Evolutionary conservation across 2,329 filamentous ascomycete species (phyloP), one percentile per base, ranked within the genome.

Genomic region (Myriangium duriaei): DNA sequence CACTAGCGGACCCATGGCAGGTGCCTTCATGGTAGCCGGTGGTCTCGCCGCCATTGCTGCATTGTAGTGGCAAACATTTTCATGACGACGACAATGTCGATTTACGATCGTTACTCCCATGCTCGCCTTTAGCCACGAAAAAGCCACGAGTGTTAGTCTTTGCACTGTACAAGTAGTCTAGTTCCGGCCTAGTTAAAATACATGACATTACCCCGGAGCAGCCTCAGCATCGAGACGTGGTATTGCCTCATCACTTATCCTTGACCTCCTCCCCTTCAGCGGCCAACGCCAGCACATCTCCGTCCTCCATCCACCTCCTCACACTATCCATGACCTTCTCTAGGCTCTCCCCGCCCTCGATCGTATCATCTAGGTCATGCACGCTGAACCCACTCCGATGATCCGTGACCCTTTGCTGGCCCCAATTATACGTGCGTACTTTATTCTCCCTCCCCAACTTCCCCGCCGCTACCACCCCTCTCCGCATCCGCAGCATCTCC

Each of bases 371-470:
- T 44, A 95, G 62, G 54, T 87, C 83, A 54, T 88, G 77, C 11
- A 86, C 70, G 40, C 87, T 87, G 28, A 81, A 57, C 0, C 81
- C 84, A 50, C 80, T 84, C 29, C 87, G 70, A 60, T 95, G 87
- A 53, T 95, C 87, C 2, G 87, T 93, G 47, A 91, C 87, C 30
- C 87, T 69, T 58, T 86, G 78, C 58, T 83, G 76, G 3, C 67
- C 66, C 58, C 67, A 81, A 57, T 95, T 94, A 59, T 95, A 95
- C 0, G 87, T 95, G 43, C 87, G 70, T 42, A 98, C 80, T 65
- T 98, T 98, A 63, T 96, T 86, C 32, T 84, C 84, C 30, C 91
- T 72, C 4, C 87, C 91, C 63, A 91, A 87, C 51, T 80, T 72
- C 5, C 69, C 80, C 40, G 86, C 77, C 48, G 82, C 77, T 45